Evolutionary conservation across 106 monocot species (phyloP).

Genomic region (Dioscorea zingiberensis): DNA sequence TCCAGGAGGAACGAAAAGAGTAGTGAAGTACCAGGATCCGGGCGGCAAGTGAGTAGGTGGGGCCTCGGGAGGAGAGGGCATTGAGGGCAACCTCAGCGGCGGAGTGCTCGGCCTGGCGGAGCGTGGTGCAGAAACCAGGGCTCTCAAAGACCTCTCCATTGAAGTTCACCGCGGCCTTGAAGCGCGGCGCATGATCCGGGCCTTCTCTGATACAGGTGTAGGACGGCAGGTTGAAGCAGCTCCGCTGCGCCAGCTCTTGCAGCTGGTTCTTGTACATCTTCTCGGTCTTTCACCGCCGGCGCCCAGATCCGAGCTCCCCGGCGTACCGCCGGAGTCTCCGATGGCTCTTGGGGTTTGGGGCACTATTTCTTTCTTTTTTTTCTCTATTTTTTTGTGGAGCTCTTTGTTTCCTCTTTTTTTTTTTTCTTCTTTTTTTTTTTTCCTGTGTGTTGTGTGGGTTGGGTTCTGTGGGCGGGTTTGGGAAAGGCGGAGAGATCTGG

Average conservation of each 20-base stretch:
- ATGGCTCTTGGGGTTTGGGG: background rate
- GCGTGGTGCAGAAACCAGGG: slow-evolving; percentile 81
- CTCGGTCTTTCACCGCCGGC: background rate
- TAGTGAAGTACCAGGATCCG: slow-evolving; percentile 55
- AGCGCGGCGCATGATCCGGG: slow-evolving; percentile 89
- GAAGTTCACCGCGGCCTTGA: slow-evolving; percentile 90
- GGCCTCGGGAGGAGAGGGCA: slow-evolving; percentile 65
- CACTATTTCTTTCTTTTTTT: background rate
- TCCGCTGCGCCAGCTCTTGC: slow-evolving; percentile 95
- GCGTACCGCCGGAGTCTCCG: background rate
- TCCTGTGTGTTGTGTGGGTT: too few relatives aligned
- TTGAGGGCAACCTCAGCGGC: slow-evolving; percentile 81
- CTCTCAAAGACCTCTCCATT: slow-evolving; percentile 87
- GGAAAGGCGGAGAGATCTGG: too few relatives aligned
- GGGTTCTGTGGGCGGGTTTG: too few relatives aligned
- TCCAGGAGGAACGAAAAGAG: background rate
- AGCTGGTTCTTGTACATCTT: slow-evolving; percentile 96
- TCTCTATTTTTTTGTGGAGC: background rate
- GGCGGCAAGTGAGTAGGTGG: slow-evolving; percentile 83
- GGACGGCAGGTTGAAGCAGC: slow-evolving; percentile 94
- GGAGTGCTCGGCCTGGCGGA: slow-evolving; percentile 90
- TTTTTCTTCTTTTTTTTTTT: too few relatives aligned
- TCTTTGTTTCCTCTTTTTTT: too few relatives aligned
- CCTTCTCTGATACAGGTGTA: slow-evolving; percentile 85
- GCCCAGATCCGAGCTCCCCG: background rate